Conservation (phyloP, 345 rosid genomes). For the Atalantia buxifolia region DNA sequence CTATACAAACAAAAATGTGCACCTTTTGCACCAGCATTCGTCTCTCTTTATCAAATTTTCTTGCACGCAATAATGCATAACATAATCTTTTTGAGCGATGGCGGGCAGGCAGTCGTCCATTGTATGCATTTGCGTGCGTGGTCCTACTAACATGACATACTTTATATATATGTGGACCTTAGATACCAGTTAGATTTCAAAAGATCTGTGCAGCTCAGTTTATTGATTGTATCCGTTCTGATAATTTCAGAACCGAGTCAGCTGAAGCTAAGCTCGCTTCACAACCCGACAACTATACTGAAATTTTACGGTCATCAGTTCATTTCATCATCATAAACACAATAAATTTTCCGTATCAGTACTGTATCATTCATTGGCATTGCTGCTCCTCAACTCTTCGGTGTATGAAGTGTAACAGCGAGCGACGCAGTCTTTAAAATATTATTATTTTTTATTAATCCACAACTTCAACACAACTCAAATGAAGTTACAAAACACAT, state of each 20-base stretch:
- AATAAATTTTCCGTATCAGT: neutral
- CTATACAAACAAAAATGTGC: too few species aligned
- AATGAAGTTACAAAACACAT: too few species aligned
- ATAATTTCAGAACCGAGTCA: neutral
- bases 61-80: too few species aligned
- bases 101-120: too few species aligned
- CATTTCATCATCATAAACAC: neutral
- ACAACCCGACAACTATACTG: neutral
- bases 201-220: neutral
- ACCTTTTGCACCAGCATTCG: too few species aligned
- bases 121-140: neutral
- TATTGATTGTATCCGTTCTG: slow-evolving; percentile 10
- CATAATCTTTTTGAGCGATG: too few species aligned
- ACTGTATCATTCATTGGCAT: neutral
- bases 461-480: too few species aligned
- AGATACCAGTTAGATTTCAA: neutral
- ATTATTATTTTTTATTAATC: too few species aligned
- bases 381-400: neutral
- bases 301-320: neutral
- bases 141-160: neutral
- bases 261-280: neutral
- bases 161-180: neutral
- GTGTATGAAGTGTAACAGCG: too few species aligned
- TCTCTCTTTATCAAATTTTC: too few species aligned
- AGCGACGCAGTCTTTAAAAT: too few species aligned